Evolutionary conservation across 495 filamentous ascomycete species (phyloP).

Genomic region (Aspergillus steynii): DNA sequence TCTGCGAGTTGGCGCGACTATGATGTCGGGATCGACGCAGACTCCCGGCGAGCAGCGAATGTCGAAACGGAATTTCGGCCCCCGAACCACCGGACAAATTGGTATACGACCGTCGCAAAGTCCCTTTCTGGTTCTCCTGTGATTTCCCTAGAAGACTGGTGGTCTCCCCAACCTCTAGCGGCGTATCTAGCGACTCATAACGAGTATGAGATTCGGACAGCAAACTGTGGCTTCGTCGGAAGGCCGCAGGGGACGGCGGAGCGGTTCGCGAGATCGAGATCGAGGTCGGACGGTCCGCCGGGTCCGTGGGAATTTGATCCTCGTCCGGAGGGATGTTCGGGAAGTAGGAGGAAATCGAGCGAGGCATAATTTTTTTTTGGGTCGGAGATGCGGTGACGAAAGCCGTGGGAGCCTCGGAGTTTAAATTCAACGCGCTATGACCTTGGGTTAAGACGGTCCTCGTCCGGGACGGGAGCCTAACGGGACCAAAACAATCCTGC

Average conservation of each 20-base stretch:
- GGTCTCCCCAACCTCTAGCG: constrained; percentile 37
- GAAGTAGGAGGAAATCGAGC: constrained; percentile 24
- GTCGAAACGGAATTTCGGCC: constrained; percentile 30
- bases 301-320: constrained; percentile 9
- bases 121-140: constrained; percentile 18
- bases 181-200: constrained; percentile 39
- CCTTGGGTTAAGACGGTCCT: not conserved
- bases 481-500: not conserved
- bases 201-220: constrained; percentile 40
- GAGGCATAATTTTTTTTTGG: constrained; percentile 20
- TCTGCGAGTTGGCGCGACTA: constrained; percentile 65
- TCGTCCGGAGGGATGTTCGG: constrained; percentile 14
- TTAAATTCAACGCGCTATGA: constrained; percentile 13
- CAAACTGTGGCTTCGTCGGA: constrained; percentile 37
- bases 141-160: constrained; percentile 35
- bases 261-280: constrained; percentile 30
- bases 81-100: constrained; percentile 36
- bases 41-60: constrained; percentile 38
- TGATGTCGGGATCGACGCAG: constrained; percentile 61
- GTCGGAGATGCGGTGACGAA: constrained; percentile 5
- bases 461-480: not conserved
- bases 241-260: constrained; percentile 39
- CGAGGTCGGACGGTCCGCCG: constrained; percentile 12
- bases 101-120: constrained; percentile 43
- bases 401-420: constrained; percentile 14